phyloP scores from a whole-genome alignment of 2,329 filamentous ascomycete species.

The Xylaria sp. region DNA sequence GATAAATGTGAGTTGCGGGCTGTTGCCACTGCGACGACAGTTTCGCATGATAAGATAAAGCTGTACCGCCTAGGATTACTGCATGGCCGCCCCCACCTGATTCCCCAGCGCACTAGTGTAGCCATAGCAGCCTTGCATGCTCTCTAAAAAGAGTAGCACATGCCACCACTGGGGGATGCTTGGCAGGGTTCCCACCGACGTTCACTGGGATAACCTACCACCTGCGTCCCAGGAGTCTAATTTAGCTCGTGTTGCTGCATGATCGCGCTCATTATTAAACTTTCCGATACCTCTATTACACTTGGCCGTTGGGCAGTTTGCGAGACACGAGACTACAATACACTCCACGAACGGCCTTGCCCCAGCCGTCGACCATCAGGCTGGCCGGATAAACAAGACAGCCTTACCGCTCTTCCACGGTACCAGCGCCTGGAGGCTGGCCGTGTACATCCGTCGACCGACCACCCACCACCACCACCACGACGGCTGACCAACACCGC shows the following conservation, averaged over 20 bases:
- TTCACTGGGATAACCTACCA: background rate
- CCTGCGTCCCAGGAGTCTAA: background rate
- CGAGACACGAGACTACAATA: slow-evolving; percentile 1
- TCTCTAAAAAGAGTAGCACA: background rate
- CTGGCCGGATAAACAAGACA: slow-evolving; percentile 3
- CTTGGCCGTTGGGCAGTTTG: background rate
- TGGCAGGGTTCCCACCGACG: background rate
- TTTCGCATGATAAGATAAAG: slow-evolving; percentile 43
- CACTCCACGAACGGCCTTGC: background rate
- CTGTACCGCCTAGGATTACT: background rate
- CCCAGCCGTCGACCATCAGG: too few species aligned
- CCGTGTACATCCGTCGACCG: too few species aligned
- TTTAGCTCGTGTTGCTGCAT: background rate
- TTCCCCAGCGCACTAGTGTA: background rate
- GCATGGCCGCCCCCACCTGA: background rate
- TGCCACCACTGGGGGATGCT: background rate
- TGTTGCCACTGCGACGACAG: background rate
- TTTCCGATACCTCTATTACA: background rate
- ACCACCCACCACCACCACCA: too few species aligned
- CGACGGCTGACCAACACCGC: background rate
- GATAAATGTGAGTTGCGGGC: background rate
- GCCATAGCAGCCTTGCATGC: slow-evolving; percentile 10
- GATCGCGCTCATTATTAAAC: background rate
- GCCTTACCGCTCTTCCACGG: slow-evolving; percentile 26
- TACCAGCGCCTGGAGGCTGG: background rate